Evolutionary conservation across 768 basidiomycete species (phyloP), one percentile per base, ranked within the genome.

Genomic region (Lactarius evosmus): DNA sequence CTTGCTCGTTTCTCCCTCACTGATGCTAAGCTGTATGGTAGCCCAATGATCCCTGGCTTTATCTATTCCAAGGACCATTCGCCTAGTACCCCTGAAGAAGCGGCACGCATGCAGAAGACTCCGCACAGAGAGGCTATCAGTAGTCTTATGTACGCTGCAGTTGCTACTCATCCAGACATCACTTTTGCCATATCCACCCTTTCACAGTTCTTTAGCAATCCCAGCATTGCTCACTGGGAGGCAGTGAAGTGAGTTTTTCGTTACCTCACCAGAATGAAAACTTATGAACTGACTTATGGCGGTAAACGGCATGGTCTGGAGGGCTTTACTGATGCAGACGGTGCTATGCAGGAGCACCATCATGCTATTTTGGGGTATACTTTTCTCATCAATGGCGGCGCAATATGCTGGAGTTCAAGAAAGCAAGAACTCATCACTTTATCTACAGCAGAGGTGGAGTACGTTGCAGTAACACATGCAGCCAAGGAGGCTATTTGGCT

Each of bases 121-220:
- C 46, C 46, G 19, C 19, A 49, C 46, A 16, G 46, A 7, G 22
- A 49, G 46, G 22, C 22, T 19, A 49, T 49, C 19, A 19, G 46
- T 7, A 38, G 36, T n/a, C n/a, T n/a, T n/a, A n/a, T n/a, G n/a
- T n/a, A n/a, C n/a, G n/a, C n/a, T n/a, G n/a, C n/a, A n/a, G 36
- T 76, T 27, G 70, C 69, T 22, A 78, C 76, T 1, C 66, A 69
- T 11, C 78, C 76, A 0, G 76, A 78, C 46, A 77, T 78, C 25
- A 57, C 72, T 0, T 76, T 70, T 52, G 67, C 77, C 2, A 69
- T 77, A 19, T 16, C 22, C 14, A 59, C 44, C 0, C 51, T 36
- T 25, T 36, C 52, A 16, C 61, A 56, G 25, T 60, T 4, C 36
- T 16, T 30, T 12, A 32, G 38, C 22, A 41, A 44, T n/a, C 40